Percentiles rank a stretch among this genome's conserved stretches.
phyloP scores from a whole-genome alignment of 176 grass and related monocot genomes.

The Zizania latifolia region DNA sequence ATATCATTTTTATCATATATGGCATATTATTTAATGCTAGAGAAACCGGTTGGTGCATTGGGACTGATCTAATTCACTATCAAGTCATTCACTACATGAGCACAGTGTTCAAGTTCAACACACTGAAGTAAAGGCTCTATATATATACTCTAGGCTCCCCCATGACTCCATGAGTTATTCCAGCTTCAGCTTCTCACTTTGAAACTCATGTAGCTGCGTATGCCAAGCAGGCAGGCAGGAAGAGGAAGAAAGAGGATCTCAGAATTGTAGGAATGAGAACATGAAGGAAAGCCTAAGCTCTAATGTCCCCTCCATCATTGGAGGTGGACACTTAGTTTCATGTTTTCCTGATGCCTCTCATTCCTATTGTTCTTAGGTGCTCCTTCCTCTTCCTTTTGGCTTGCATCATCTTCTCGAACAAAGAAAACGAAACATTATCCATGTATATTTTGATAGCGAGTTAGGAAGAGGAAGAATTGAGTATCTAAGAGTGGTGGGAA shows the following conservation, averaged over 20 bases:
- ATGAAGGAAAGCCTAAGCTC: conserved; percentile 5
- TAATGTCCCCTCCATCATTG: not conserved
- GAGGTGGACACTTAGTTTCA: not conserved
- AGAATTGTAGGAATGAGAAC: not conserved
- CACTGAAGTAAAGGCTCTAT: not conserved
- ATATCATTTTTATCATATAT: too few relatives aligned
- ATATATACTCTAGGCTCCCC: not conserved
- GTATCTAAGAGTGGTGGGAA: not conserved
- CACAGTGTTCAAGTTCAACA: not conserved
- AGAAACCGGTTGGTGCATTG: too few relatives aligned
- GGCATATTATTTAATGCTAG: too few relatives aligned
- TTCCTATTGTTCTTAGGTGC: conserved; percentile 25
- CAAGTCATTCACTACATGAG: not conserved
- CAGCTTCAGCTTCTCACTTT: too few relatives aligned
- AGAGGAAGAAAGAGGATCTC: not conserved
- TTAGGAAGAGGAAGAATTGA: not conserved
- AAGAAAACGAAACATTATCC: not conserved
- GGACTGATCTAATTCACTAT: not conserved
- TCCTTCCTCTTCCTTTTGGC: conserved; percentile 13
- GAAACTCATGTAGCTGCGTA: not conserved
- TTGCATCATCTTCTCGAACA: not conserved
- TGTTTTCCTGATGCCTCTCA: conserved; percentile 18
- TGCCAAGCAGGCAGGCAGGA: not conserved
- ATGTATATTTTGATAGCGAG: not conserved
- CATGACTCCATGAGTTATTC: not conserved